phyloP scores from a whole-genome alignment of 345 rosid species.

The Pugionium dolabratum region DNA sequence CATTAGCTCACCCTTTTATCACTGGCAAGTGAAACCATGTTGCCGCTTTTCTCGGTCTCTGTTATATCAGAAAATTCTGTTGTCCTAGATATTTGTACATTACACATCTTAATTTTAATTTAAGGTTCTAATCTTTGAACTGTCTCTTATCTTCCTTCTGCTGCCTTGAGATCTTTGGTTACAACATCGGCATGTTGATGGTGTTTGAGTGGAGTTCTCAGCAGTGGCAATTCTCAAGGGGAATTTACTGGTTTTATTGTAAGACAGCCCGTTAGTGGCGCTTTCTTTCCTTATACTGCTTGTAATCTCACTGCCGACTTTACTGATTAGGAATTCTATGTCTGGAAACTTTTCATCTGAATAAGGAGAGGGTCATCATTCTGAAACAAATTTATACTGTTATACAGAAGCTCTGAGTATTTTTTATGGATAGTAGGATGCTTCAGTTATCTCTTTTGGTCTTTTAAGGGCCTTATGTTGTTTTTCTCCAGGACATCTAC shows the following conservation, averaged over 20 bases:
- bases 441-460: constrained; percentile 30
- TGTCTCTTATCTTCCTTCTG: constrained; percentile 62
- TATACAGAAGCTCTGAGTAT: background rate
- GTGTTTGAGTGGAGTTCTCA: constrained; percentile 62
- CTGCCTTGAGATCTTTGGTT: constrained; percentile 61
- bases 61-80: constrained; percentile 76
- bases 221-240: constrained; percentile 71
- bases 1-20: constrained; percentile 95
- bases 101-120: constrained; percentile 55
- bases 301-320: constrained; percentile 51
- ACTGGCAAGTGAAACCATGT: constrained; percentile 98
- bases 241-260: constrained; percentile 93
- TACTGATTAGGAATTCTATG: constrained; percentile 51
- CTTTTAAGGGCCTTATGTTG: constrained; percentile 64
- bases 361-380: constrained; percentile 26
- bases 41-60: constrained; percentile 53
- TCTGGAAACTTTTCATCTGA: constrained; percentile 29
- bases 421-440: constrained; percentile 13
- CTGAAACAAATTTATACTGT: constrained; percentile 16
- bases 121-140: constrained; percentile 76
- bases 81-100: constrained; percentile 64
- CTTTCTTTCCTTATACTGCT: constrained; percentile 45
- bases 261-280: constrained; percentile 92
- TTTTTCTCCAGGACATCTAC: constrained; percentile 89
- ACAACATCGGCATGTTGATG: constrained; percentile 58